Base-by-base conservation (phyloP, 495 filamentous ascomycete species). In the Parmelia sp. region DNA sequence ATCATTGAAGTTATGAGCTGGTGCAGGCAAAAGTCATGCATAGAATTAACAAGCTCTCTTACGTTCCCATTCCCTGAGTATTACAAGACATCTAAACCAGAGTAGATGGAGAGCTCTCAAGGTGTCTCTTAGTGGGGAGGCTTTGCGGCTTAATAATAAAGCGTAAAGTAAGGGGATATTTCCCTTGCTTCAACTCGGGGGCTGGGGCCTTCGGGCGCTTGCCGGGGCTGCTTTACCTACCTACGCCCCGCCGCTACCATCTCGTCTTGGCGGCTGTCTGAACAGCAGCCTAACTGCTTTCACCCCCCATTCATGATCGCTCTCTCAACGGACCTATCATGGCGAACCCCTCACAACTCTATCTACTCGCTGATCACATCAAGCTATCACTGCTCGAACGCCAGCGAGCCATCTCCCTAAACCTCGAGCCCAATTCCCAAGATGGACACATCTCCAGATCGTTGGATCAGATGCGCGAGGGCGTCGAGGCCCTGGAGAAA, bases 381-480 rank as follows among this genome's bases (percentile, higher is more conserved):
- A 83, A 83, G 65, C 75, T 83, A 57, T 82, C 81, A 8, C 73
- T 82, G 10, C 74, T 97, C 33, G 94, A 97, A 73, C 86, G 93
- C 57, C 89, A 96, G 77, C 88, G 93, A 51, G 91, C 92, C n/a
- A 86, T 90, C 63, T 88, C 87, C 2, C 82, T 96, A n/a, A 86
- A 90, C 63, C 85, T 96, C 37, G 86, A 91, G 71, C 85, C 88
- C 11, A 90, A 90, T 72, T 83, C 88, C 10, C 90, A 96, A 75
- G 91, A 95, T 79, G 88, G 88, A 37, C 89, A 95, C 68, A 94
- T 97, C 66, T 92, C 91, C 9, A 82, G 90, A 51, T 96, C 92
- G 14, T 82, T 98, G 47, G 90, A 95, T 37, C 89, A 89, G 44
- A 83, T 98, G 58, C 84, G 84, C 49, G 90, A 92, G 66, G 92